phyloP scores from a whole-genome alignment of 1,139 yeast genomes.

The Scheffersomyces segobiensis region DNA sequence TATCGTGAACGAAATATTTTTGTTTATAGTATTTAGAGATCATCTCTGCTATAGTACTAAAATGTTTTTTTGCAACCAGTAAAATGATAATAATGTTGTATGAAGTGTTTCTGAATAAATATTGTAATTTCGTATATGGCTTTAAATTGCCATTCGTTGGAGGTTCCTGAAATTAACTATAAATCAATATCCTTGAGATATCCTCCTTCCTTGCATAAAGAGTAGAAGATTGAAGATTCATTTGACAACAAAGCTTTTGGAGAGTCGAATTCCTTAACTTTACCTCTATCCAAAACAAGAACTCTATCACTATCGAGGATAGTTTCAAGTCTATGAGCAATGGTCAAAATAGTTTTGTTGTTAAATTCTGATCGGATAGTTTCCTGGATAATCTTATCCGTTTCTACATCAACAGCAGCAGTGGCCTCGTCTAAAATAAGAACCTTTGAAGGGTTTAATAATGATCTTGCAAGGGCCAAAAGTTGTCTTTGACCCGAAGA shows the following conservation, averaged over 20 bases:
- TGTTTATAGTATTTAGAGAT: too few species aligned
- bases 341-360: constrained; percentile 36
- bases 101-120: not conserved
- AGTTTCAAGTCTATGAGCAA: constrained; percentile 40
- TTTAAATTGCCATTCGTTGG: not conserved
- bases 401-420: constrained; percentile 39
- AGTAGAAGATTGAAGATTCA: constrained; percentile 26
- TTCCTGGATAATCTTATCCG: constrained; percentile 36
- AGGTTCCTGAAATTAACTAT: not conserved
- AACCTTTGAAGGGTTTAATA: constrained; percentile 32
- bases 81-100: too few species aligned
- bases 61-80: too few species aligned
- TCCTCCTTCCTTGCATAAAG: constrained; percentile 36
- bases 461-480: constrained; percentile 38
- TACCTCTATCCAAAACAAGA: constrained; percentile 33
- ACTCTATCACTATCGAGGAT: constrained; percentile 36
- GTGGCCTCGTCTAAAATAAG: constrained; percentile 41
- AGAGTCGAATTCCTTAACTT: constrained; percentile 31
- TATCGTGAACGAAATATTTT: too few species aligned
- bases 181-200: constrained; percentile 11
- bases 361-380: constrained; percentile 33
- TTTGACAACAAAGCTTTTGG: constrained; percentile 29
- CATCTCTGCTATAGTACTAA: too few species aligned
- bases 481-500: constrained; percentile 41
- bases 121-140: not conserved